These are phyloP conservation scores for Cladosporium sphaerospermum DNA, from an alignment of 2,329 filamentous ascomycete species.

Conservation along the genomic window DNA sequence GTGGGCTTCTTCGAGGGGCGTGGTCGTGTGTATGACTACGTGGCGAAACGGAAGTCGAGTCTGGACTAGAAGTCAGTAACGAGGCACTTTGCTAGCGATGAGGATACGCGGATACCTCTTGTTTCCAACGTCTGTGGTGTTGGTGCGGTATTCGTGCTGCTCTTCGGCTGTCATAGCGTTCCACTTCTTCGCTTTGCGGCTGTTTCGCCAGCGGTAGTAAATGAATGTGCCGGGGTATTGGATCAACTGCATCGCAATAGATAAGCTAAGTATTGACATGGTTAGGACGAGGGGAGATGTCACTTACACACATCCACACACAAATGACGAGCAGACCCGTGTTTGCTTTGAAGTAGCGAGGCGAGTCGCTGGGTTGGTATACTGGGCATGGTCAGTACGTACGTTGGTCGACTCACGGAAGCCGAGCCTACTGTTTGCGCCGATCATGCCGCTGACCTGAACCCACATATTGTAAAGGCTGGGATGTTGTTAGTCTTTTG, in stretches of 20 bases:
- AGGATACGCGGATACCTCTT: background rate
- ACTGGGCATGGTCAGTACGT: background rate
- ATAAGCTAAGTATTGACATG: too few relatives aligned
- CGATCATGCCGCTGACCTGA: constrained; percentile 3
- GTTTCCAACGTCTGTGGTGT: background rate
- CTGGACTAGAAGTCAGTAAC: background rate
- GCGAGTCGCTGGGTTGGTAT: background rate
- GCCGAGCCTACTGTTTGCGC: constrained; percentile 1
- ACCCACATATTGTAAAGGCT: background rate
- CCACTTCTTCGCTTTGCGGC: background rate
- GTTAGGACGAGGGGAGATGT: too few relatives aligned
- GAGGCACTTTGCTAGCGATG: background rate
- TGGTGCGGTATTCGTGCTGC: background rate
- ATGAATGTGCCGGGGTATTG: background rate
- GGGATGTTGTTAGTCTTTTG: background rate
- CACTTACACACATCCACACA: background rate
- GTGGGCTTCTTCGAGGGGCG: too few relatives aligned
- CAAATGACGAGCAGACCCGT: background rate
- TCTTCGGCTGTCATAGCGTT: background rate
- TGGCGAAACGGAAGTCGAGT: background rate
- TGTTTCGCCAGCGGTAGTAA: background rate
- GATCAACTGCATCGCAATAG: background rate
- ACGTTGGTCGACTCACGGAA: too few relatives aligned
- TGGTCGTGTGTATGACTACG: background rate
- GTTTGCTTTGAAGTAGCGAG: background rate